Base-by-base conservation (phyloP, 805 yeast genomes). In the Hanseniaspora hatyaiensis region DNA sequence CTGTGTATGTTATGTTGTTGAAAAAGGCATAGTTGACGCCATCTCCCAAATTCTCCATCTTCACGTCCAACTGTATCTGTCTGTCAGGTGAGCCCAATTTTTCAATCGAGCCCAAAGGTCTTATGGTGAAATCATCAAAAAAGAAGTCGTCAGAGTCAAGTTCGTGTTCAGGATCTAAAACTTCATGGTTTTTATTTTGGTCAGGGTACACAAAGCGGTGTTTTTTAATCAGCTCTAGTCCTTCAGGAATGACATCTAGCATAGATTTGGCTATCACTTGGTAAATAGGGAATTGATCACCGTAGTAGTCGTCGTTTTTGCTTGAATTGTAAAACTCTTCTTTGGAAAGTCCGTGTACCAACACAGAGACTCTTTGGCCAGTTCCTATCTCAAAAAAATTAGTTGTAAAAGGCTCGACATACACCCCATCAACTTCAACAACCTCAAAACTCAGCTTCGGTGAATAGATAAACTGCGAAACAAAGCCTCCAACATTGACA, bases 21-120 rank as follows among this genome's bases (percentile, higher is more conserved):
- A 82, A 81, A 59, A 81, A 76, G 5, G 92, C 88, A 57, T 82
- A 82, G 54, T 75, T 79, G 41, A 81, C 69, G 54, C 92, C 94
- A 57, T 82, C 77, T 23, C 78, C 83, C 49, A 82, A 66, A 54
- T 77, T 79, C 15, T 73, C 75, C 88, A 80, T 81, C 48, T 66
- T 68, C 52, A 79, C 74, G 56, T 71, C 75, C 52, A 78, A 69
- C 22, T 70, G 73, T 51, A 79, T 74, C 52, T 69, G 77, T 50
- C 72, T 69, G 61, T 82, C 89, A 18, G 82, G 73, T 28, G 77
- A 78, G 11, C 72, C 74, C 6, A 68, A 66, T n/a, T 77, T 51
- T 18, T 69, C 68, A 8, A 65, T 59, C 3, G 61, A 79, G 50
- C 76, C 75, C 23, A 61, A 58, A 4, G 69, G 65, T 40, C 60